A percentile compares a stretch with the other conserved stretches of the same genome.
These are phyloP conservation scores for Hydnomerulius pinastri DNA, from an alignment of 768 basidiomycete species.

Conservation along the genomic window DNA sequence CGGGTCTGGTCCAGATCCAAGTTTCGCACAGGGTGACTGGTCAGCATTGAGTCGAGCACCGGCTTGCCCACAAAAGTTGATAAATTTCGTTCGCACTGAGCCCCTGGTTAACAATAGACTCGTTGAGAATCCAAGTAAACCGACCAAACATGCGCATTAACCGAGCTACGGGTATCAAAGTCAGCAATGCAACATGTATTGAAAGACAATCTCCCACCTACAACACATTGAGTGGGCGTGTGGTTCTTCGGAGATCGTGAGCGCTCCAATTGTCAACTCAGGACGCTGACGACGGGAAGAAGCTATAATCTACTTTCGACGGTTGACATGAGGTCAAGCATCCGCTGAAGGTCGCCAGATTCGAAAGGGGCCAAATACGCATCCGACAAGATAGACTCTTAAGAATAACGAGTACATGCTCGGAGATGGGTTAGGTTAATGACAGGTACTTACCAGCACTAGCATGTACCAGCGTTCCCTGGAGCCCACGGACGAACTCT, in stretches of 20 bases:
- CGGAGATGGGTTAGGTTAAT: too few species aligned
- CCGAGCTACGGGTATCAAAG: neutral
- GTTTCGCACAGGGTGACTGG: conserved; percentile 23
- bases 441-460: too few species aligned
- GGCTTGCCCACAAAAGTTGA: conserved; percentile 39
- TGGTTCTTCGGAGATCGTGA: conserved; percentile 1
- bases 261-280: neutral
- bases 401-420: too few species aligned
- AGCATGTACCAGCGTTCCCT: too few species aligned
- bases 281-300: neutral
- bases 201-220: neutral
- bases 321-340: conserved; percentile 3
- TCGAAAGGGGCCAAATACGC: conserved; percentile 14
- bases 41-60: conserved; percentile 34
- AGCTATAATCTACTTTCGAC: neutral
- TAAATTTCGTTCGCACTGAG: conserved; percentile 28
- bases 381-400: conserved; percentile 9
- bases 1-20: conserved; percentile 22
- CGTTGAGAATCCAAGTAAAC: conserved; percentile 4
- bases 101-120: neutral
- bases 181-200: neutral
- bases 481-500: too few species aligned
- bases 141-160: conserved; percentile 4
- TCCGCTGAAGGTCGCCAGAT: conserved; percentile 2
- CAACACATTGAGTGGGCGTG: conserved; percentile 1